These are phyloP conservation scores for Penicillium sp. DNA, from an alignment of 2,329 filamentous ascomycete genomes.

Conservation along the genomic window DNA sequence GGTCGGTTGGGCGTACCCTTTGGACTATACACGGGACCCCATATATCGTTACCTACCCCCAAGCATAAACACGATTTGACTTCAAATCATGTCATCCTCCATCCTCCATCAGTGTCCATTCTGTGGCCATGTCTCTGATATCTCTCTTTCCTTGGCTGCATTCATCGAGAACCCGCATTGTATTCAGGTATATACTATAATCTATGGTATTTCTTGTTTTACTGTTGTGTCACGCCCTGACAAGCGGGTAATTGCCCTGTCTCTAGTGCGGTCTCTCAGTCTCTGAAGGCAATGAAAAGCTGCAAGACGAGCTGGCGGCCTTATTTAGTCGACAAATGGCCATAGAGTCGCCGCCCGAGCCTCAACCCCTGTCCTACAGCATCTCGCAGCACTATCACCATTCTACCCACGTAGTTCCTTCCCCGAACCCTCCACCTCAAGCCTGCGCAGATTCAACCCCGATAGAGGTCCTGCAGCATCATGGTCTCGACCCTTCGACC, in stretches of 20 bases:
- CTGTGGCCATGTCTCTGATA: slow-evolving; percentile 40
- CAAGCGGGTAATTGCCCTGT: background rate
- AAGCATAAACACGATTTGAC: background rate
- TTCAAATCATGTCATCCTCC: slow-evolving; percentile 36
- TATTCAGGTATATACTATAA: slow-evolving; percentile 38
- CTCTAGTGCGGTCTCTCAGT: slow-evolving; percentile 45
- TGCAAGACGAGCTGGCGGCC: slow-evolving; percentile 77
- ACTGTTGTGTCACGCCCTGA: slow-evolving; percentile 23
- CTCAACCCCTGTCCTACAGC: slow-evolving; percentile 64
- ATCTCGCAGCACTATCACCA: slow-evolving; percentile 83
- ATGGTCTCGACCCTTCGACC: slow-evolving; percentile 68
- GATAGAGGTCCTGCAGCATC: slow-evolving; percentile 61
- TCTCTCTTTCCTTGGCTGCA: slow-evolving; percentile 34
- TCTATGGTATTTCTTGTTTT: background rate
- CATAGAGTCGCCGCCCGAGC: slow-evolving; percentile 45
- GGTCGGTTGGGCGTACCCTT: background rate
- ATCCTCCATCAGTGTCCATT: slow-evolving; percentile 40
- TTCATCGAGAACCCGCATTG: slow-evolving; percentile 42
- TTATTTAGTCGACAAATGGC: slow-evolving; percentile 77
- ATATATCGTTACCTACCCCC: background rate
- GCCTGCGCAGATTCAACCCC: slow-evolving; percentile 39
- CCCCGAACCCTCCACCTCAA: slow-evolving; percentile 37
- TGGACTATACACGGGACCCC: background rate
- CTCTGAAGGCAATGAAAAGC: slow-evolving; percentile 55
- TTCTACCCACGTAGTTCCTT: slow-evolving; percentile 64